These are phyloP conservation scores for Plasmodium gaboni DNA, from an alignment of 169 alveolate species.

Conservation along the genomic window DNA sequence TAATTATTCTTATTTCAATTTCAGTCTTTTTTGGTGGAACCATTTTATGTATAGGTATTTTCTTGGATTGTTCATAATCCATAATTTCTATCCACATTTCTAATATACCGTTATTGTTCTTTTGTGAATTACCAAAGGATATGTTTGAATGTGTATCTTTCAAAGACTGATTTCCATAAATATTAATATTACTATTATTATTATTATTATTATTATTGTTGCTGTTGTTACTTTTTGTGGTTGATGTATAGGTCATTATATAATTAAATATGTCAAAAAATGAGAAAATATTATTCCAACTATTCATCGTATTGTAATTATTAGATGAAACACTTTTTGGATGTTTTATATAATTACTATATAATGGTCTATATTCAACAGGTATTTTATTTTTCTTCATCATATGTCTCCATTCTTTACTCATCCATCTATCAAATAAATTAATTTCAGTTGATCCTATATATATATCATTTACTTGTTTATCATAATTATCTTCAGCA, in stretches of 20 bases:
- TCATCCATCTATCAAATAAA: slow-evolving; percentile 92
- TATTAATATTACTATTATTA: not conserved
- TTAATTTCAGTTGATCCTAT: slow-evolving; percentile 92
- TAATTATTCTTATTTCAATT: slow-evolving; percentile 85
- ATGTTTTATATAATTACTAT: slow-evolving; percentile 56
- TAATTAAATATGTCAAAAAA: slow-evolving; percentile 55
- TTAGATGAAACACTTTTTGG: slow-evolving; percentile 34
- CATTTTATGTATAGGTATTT: slow-evolving; percentile 85
- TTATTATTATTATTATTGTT: not conserved
- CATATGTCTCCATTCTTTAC: slow-evolving; percentile 91
- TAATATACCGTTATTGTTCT: slow-evolving; percentile 78
- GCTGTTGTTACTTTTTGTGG: not conserved
- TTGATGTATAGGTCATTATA: slow-evolving; percentile 5
- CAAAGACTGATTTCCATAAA: not conserved
- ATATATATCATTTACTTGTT: slow-evolving; percentile 83
- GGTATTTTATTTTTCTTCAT: slow-evolving; percentile 89
- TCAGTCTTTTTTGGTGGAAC: slow-evolving; percentile 86
- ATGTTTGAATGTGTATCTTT: not conserved
- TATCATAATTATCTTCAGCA: slow-evolving; percentile 79
- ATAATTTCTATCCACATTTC: slow-evolving; percentile 90
- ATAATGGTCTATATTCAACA: slow-evolving; percentile 89
- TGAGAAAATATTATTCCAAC: slow-evolving; percentile 68
- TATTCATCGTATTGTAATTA: slow-evolving; percentile 54
- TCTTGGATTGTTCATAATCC: slow-evolving; percentile 85
- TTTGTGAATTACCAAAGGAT: slow-evolving; percentile 15